Evolutionary conservation across 192 early-diverging fungal species (phyloP).

Genomic region (Entomortierella beljakovae): DNA sequence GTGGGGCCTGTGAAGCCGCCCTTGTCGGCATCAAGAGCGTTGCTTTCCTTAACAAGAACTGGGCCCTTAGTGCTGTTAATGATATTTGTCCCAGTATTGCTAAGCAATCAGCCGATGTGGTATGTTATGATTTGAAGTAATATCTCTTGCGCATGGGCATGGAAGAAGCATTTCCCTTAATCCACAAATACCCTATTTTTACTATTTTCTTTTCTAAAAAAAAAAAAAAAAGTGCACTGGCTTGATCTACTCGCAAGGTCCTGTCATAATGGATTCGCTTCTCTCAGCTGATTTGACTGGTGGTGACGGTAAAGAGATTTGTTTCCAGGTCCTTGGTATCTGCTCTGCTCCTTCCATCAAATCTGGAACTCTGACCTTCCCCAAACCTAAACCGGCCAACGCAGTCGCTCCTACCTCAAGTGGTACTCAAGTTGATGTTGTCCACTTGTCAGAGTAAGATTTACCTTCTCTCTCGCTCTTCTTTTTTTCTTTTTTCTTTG

Average conservation of each 20-base stretch:
- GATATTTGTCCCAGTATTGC: constrained; percentile 28
- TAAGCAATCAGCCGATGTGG: constrained; percentile 51
- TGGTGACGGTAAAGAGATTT: constrained; percentile 56
- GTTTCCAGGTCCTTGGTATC: constrained; percentile 49
- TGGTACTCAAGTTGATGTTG: constrained; percentile 51
- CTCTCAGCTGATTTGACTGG: constrained; percentile 22
- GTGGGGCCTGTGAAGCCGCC: constrained; percentile 53
- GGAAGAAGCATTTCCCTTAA: not conserved
- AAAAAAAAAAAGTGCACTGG: constrained; percentile 51
- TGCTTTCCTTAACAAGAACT: constrained; percentile 51
- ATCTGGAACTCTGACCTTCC: constrained; percentile 51
- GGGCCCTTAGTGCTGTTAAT: constrained; percentile 34
- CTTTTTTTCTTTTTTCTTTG: not conserved
- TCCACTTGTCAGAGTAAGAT: not conserved
- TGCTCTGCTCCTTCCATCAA: constrained; percentile 56
- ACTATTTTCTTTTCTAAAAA: not conserved
- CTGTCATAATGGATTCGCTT: constrained; percentile 52
- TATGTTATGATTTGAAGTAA: constrained; percentile 8
- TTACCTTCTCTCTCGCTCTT: not conserved
- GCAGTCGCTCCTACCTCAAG: constrained; percentile 17
- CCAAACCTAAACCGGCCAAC: constrained; percentile 54
- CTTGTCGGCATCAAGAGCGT: constrained; percentile 52
- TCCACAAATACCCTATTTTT: not conserved
- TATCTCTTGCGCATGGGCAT: not conserved
- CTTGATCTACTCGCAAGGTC: constrained; percentile 54